phyloP scores from a whole-genome alignment of 805 yeast species.

The Pichia membranifaciens region DNA sequence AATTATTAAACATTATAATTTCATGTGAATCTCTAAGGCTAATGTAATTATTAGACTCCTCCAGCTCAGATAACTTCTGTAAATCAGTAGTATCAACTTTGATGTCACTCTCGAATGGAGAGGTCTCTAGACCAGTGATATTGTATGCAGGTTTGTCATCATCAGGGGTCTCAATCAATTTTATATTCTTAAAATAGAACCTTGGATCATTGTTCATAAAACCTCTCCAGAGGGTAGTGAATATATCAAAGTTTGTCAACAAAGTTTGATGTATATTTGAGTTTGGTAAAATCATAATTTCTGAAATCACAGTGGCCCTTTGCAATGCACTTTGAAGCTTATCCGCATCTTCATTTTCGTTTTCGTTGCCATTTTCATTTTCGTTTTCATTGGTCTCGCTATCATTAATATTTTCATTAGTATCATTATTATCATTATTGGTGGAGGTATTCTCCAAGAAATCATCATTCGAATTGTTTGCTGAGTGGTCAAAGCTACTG shows the following conservation, averaged over 20 bases:
- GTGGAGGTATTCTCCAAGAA: constrained; percentile 5
- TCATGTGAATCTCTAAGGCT: constrained; percentile 29
- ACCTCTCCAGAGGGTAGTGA: constrained; percentile 30
- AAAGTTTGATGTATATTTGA: constrained; percentile 19
- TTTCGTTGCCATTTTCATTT: constrained; percentile 3
- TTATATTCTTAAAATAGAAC: constrained; percentile 6
- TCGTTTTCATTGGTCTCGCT: background rate
- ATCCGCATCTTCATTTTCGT: constrained; percentile 5
- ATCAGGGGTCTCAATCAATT: background rate
- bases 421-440: background rate
- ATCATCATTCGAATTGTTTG: constrained; percentile 10
- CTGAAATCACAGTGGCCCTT: constrained; percentile 27
- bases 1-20: constrained; percentile 32
- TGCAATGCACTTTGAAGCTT: constrained; percentile 18
- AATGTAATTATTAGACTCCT: constrained; percentile 16
- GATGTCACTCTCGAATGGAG: constrained; percentile 26
- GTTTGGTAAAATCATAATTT: constrained; percentile 24
- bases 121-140: constrained; percentile 18
- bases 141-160: constrained; percentile 13
- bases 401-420: background rate
- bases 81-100: constrained; percentile 15
- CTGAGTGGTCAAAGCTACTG: background rate
- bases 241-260: constrained; percentile 19
- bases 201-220: constrained; percentile 24
- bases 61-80: constrained; percentile 14